Evolutionary conservation across 805 yeast genomes (phyloP).

Genomic region (Wickerhamiella alocasiicola): DNA sequence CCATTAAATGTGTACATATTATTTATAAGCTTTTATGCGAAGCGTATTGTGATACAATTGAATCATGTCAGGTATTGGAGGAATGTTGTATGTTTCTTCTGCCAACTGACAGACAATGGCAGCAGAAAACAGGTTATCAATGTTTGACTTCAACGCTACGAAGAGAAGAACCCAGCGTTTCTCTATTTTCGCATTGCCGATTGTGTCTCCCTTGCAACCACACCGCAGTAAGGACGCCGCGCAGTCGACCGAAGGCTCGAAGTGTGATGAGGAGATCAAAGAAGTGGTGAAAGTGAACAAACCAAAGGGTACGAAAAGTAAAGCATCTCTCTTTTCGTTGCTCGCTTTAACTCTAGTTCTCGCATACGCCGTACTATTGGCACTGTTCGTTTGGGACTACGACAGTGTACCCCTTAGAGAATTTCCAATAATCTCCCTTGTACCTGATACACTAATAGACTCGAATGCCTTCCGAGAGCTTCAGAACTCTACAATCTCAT

Average conservation of each 20-base stretch:
- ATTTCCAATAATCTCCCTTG: not conserved
- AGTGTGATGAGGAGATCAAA: not conserved
- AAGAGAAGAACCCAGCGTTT: not conserved
- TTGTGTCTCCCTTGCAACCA: not conserved
- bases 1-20: too few species aligned
- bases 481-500: not conserved
- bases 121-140: too few species aligned
- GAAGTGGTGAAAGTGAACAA: not conserved
- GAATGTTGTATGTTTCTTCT: too few species aligned
- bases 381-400: not conserved
- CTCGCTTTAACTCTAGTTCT: not conserved
- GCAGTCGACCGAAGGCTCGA: not conserved
- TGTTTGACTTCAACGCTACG: not conserved
- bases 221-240: not conserved
- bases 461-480: not conserved
- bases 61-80: too few species aligned
- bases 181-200: slow-evolving; percentile 2
- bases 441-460: not conserved
- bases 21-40: too few species aligned
- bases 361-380: not conserved
- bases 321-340: not conserved
- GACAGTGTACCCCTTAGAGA: not conserved
- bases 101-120: too few species aligned
- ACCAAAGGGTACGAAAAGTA: not conserved
- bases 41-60: too few species aligned